Evolutionary conservation across 208 protist genomes (phyloP).

Genomic region (Acanthamoeba comandoni): DNA sequence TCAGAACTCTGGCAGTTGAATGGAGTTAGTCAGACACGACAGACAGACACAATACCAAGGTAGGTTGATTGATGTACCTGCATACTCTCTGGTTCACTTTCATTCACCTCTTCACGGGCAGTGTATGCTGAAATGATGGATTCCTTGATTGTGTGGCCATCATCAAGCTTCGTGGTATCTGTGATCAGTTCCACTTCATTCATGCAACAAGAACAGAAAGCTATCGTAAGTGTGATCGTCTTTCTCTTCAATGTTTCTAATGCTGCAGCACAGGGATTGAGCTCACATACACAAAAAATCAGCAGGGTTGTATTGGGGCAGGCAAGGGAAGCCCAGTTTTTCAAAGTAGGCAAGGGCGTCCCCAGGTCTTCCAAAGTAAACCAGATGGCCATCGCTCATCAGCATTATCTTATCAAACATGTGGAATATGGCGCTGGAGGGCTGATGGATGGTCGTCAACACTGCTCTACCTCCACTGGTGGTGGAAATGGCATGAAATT

Average conservation of each 20-base stretch:
- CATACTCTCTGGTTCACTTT: conserved; percentile 14
- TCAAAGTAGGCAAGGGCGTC: conserved; percentile 60
- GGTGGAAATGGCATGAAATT: neutral
- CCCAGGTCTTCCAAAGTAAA: conserved; percentile 26
- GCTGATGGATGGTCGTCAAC: conserved; percentile 95
- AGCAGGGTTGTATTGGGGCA: conserved; percentile 76
- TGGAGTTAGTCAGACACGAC: conserved; percentile 43
- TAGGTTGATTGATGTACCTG: neutral
- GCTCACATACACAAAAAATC: conserved; percentile 70
- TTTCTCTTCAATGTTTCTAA: no score
- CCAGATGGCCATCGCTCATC: conserved; percentile 67
- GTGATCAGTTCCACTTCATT: neutral
- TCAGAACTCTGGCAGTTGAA: neutral
- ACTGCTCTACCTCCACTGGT: conserved; percentile 23
- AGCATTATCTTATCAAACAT: conserved; percentile 82
- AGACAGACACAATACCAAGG: conserved; percentile 7
- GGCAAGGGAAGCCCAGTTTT: conserved; percentile 41
- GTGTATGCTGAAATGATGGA: neutral
- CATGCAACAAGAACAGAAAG: neutral
- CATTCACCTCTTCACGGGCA: neutral
- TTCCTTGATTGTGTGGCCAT: no score
- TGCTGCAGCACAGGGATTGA: neutral
- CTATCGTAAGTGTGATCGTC: neutral
- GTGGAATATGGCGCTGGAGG: conserved; percentile 89
- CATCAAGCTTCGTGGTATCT: neutral